A percentile compares a stretch with the other conserved stretches of the same genome.
These are phyloP conservation scores for Coemansia sp. DNA, from an alignment of 192 early-diverging fungal species.

Conservation along the genomic window DNA sequence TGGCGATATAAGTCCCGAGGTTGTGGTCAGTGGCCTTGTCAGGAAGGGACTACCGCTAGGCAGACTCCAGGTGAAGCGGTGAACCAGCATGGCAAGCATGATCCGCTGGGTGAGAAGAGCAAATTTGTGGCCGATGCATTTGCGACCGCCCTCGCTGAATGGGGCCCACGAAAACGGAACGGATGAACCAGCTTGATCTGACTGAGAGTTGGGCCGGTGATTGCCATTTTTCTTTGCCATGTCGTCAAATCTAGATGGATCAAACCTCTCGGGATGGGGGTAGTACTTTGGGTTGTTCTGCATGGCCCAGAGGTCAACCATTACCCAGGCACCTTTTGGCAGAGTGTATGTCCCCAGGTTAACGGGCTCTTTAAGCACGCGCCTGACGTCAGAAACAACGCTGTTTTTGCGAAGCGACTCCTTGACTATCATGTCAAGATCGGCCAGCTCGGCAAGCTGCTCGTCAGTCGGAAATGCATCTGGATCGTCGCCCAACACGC, in stretches of 20 bases:
- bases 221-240: not conserved
- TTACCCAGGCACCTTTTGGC: conserved; percentile 54
- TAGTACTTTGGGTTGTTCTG: conserved; percentile 56
- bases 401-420: conserved; percentile 55
- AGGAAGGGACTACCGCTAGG: conserved; percentile 43
- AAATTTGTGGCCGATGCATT: conserved; percentile 64
- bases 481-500: conserved; percentile 49
- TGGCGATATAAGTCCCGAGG: conserved; percentile 44
- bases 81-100: conserved; percentile 54
- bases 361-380: conserved; percentile 52
- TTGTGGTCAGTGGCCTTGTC: conserved; percentile 25
- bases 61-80: conserved; percentile 45
- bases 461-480: conserved; percentile 56
- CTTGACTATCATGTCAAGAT: conserved; percentile 56
- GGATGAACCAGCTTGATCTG: not conserved
- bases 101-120: conserved; percentile 62
- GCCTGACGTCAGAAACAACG: conserved; percentile 35
- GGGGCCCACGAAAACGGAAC: conserved; percentile 57
- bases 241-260: conserved; percentile 57
- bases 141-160: conserved; percentile 58
- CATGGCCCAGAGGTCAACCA: conserved; percentile 60
- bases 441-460: conserved; percentile 51
- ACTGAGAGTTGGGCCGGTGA: not conserved
- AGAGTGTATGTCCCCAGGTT: conserved; percentile 52
- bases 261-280: conserved; percentile 51